Conservation (phyloP, 2,329 filamentous ascomycete species). For the Hawksworthiomyces lignivorus region DNA sequence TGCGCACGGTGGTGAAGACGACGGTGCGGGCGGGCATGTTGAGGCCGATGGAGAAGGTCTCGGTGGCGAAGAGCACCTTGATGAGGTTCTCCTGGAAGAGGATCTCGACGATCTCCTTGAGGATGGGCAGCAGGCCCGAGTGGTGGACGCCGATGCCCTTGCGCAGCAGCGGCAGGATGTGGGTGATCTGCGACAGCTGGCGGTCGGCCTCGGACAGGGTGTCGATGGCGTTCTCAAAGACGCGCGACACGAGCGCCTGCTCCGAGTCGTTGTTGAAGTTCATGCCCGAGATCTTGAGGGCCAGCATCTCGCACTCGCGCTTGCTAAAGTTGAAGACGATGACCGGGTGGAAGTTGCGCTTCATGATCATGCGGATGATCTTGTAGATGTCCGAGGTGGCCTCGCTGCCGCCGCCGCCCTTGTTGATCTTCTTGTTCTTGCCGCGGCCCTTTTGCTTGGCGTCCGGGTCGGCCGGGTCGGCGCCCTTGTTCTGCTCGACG, state of each 20-base stretch:
- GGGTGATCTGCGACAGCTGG: constrained; percentile 78
- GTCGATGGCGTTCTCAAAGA: constrained; percentile 89
- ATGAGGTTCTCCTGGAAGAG: constrained; percentile 96
- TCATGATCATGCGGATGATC: constrained; percentile 98
- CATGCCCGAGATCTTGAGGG: constrained; percentile 76
- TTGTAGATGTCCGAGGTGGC: constrained; percentile 81
- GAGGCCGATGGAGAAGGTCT: constrained; percentile 95
- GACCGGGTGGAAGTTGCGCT: constrained; percentile 93
- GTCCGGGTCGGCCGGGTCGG: constrained; percentile 70
- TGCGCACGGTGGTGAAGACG: constrained; percentile 94
- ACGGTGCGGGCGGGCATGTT: constrained; percentile 99
- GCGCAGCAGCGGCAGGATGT: constrained; percentile 80
- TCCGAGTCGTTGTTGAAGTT: constrained; percentile 96
- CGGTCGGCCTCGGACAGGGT: constrained; percentile 89
- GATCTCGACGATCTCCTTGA: constrained; percentile 99
- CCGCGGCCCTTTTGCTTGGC: constrained; percentile 80
- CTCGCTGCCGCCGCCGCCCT: constrained; percentile 66
- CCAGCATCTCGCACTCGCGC: constrained; percentile 86
- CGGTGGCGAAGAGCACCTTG: constrained; percentile 95
- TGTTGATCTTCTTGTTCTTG: constrained; percentile 87
- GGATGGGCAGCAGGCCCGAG: constrained; percentile 84
- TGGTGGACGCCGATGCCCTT: constrained; percentile 96
- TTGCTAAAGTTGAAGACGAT: constrained; percentile 99
- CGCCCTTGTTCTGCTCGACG: constrained; percentile 80
- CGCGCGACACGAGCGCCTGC: constrained; percentile 86